These are phyloP conservation scores for Trichoderma sp. DNA, from an alignment of 2,329 filamentous ascomycete species.

Conservation along the genomic window DNA sequence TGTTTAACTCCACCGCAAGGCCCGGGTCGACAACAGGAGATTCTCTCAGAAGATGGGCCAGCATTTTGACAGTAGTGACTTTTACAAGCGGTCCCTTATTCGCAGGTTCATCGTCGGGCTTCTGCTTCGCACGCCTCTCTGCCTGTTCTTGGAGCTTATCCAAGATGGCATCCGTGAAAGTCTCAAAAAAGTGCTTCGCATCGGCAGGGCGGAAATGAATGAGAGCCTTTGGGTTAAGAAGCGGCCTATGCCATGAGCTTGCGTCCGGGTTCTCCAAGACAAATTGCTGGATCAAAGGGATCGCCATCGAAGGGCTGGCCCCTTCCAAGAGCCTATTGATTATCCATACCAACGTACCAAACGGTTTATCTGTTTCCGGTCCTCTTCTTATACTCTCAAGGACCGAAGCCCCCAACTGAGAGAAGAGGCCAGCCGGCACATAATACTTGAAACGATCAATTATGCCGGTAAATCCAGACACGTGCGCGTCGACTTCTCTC, in stretches of 20 bases:
- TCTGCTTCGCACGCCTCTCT: neutral
- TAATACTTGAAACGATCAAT: neutral
- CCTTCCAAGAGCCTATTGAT: neutral
- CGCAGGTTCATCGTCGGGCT: neutral
- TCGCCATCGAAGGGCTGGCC: neutral
- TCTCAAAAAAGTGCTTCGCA: slow-evolving; percentile 29
- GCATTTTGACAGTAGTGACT: slow-evolving; percentile 39
- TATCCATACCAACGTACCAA: neutral
- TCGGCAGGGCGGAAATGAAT: slow-evolving; percentile 27
- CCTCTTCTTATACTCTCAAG: neutral
- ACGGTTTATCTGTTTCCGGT: neutral
- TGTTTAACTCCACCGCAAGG: slow-evolving; percentile 31
- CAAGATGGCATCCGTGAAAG: slow-evolving; percentile 29
- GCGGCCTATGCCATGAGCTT: slow-evolving; percentile 13
- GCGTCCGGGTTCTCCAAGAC: slow-evolving; percentile 7
- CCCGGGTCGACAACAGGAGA: slow-evolving; percentile 29
- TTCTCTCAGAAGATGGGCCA: slow-evolving; percentile 35
- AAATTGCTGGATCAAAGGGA: slow-evolving; percentile 2
- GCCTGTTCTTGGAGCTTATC: slow-evolving; percentile 31
- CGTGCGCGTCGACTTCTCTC: neutral
- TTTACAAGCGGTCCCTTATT: slow-evolving; percentile 30
- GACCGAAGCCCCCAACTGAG: neutral
- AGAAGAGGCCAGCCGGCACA: neutral
- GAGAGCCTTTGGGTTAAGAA: neutral
- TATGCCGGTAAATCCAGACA: neutral